Conservation (phyloP, 305 asterid species). For the Fraxinus dipetala region DNA sequence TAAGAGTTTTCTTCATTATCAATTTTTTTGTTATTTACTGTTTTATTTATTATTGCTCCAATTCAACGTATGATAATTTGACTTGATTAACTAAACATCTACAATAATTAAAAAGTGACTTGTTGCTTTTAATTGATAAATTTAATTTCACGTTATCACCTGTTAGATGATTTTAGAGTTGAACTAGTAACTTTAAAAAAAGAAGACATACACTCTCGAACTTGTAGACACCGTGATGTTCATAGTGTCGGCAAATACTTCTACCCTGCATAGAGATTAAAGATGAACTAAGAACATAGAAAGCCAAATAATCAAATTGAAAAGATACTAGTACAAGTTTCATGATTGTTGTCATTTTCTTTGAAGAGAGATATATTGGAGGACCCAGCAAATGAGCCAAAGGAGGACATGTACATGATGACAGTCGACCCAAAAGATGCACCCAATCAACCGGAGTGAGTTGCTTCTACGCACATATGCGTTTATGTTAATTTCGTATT, state of each 20-base stretch:
- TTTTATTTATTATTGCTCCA: too few species aligned
- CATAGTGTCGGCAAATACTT: constrained; percentile 31
- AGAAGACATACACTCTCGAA: constrained; percentile 26
- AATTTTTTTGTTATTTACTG: too few species aligned
- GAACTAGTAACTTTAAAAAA: too few species aligned
- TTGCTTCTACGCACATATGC: constrained; percentile 6
- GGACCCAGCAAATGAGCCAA: constrained; percentile 92
- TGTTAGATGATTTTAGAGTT: too few species aligned
- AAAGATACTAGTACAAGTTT: neutral
- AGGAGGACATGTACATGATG: constrained; percentile 93
- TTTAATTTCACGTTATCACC: too few species aligned
- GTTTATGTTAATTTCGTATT: neutral
- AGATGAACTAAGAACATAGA: neutral
- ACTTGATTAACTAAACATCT: too few species aligned
- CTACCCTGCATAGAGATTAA: constrained; percentile 26
- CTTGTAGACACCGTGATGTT: constrained; percentile 33
- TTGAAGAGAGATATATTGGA: constrained; percentile 82
- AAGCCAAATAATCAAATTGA: neutral
- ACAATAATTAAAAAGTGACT: too few species aligned
- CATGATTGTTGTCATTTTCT: neutral
- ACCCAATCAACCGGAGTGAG: constrained; percentile 84
- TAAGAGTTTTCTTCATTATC: too few species aligned
- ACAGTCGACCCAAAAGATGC: constrained; percentile 73
- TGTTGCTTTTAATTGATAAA: too few species aligned
- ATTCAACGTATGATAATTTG: too few species aligned